Evolutionary conservation across 1,139 yeast genomes (phyloP).

Genomic region (Blastobotrys arbuscula): DNA sequence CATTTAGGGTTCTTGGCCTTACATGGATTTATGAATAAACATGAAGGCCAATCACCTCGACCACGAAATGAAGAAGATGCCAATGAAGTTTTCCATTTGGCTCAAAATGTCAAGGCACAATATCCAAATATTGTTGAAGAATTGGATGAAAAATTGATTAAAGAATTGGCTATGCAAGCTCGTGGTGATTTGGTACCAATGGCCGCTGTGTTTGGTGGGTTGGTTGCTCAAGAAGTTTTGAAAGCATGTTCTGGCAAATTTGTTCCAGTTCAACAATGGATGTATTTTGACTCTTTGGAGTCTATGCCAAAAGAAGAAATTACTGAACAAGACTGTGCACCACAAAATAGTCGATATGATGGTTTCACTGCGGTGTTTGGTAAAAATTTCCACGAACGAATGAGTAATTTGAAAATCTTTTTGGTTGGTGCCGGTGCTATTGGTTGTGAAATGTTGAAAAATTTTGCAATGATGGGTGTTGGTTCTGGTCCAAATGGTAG

Average conservation of each 20-base stretch:
- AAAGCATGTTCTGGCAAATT: slow-evolving; percentile 95
- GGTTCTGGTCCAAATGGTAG: slow-evolving; percentile 89
- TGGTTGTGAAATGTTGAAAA: slow-evolving; percentile 98
- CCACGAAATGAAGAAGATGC: slow-evolving; percentile 78
- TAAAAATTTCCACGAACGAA: slow-evolving; percentile 58
- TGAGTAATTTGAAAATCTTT: slow-evolving; percentile 76
- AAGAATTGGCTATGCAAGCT: slow-evolving; percentile 76
- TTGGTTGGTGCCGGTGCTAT: slow-evolving; percentile 98
- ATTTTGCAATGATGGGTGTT: slow-evolving; percentile 96
- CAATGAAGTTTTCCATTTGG: slow-evolving; percentile 54
- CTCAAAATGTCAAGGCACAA: slow-evolving; percentile 54
- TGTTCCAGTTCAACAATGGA: slow-evolving; percentile 81
- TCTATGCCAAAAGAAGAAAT: slow-evolving; percentile 63
- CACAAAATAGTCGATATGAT: slow-evolving; percentile 81
- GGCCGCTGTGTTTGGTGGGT: slow-evolving; percentile 88
- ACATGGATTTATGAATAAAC: slow-evolving; percentile 60
- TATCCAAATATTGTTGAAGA: slow-evolving; percentile 53
- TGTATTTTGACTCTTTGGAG: slow-evolving; percentile 92
- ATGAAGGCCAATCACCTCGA: slow-evolving; percentile 64
- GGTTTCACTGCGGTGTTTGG: slow-evolving; percentile 94
- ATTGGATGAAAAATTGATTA: slow-evolving; percentile 60
- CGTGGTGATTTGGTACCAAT: slow-evolving; percentile 89
- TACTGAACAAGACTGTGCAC: slow-evolving; percentile 65
- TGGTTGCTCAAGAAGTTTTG: slow-evolving; percentile 93
- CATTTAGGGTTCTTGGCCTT: slow-evolving; percentile 92